Evolutionary conservation across 1,284 basidiomycete genomes (phyloP).

Genomic region (Tylopilus orsonianus): DNA sequence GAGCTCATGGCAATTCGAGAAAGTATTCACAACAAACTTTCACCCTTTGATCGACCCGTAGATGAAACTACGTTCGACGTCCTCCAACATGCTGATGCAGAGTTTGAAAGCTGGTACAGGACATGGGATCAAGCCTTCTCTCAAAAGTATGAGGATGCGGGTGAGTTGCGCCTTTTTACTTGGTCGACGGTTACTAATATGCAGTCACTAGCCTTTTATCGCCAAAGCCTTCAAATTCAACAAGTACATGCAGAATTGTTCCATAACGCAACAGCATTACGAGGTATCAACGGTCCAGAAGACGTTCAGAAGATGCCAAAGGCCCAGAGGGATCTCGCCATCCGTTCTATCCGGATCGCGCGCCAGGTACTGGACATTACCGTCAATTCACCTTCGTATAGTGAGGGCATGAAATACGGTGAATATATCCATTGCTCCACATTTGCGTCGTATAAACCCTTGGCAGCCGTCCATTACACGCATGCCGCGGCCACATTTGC

Average conservation of each 20-base stretch:
- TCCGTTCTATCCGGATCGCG: constrained; percentile 71
- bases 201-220: constrained; percentile 63
- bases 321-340: constrained; percentile 68
- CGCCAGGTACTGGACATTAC: constrained; percentile 70
- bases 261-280: constrained; percentile 75
- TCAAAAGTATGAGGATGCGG: constrained; percentile 78
- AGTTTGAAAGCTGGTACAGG: constrained; percentile 72
- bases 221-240: constrained; percentile 80
- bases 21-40: constrained; percentile 66
- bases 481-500: constrained; percentile 92
- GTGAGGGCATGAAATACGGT: constrained; percentile 90
- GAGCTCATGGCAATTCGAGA: constrained; percentile 84
- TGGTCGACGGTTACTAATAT: neutral
- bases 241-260: constrained; percentile 78
- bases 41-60: constrained; percentile 67
- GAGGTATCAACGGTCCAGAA: constrained; percentile 74
- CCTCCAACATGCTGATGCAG: constrained; percentile 60
- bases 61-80: constrained; percentile 65
- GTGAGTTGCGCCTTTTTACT: constrained; percentile 37
- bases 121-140: constrained; percentile 80
- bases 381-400: constrained; percentile 75
- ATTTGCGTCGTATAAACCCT: constrained; percentile 8
- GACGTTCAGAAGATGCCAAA: constrained; percentile 74
- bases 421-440: constrained; percentile 20
- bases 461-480: constrained; percentile 81